Evolutionary conservation across 441 rosid species (phyloP).

Genomic region (Croton laevigatus): DNA sequence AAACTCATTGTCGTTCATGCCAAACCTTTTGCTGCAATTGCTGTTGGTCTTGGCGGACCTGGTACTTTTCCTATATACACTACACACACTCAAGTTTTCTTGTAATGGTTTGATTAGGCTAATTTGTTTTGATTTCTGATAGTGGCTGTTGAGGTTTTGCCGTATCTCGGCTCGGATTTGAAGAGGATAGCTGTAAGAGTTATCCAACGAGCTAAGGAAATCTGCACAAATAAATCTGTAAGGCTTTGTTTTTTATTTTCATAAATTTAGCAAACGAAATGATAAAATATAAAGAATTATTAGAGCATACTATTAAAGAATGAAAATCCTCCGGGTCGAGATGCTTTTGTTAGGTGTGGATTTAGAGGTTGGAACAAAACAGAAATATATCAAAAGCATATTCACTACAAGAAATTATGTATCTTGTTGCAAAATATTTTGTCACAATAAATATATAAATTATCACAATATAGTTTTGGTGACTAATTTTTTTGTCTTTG

Average conservation of each 20-base stretch:
- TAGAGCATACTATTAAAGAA: no score
- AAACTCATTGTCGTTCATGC: slow-evolving; percentile 72
- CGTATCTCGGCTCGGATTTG: slow-evolving; percentile 66
- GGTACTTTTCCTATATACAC: slow-evolving; percentile 36
- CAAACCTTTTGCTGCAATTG: slow-evolving; percentile 53
- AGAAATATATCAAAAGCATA: no score
- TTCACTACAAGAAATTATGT: no score
- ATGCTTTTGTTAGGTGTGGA: no score
- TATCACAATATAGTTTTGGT: no score
- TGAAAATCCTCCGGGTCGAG: no score
- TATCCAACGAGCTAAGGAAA: slow-evolving; percentile 53
- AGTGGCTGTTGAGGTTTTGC: slow-evolving; percentile 79
- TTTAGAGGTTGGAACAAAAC: no score
- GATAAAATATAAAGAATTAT: no score
- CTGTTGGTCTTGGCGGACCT: slow-evolving; percentile 68
- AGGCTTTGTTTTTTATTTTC: not conserved
- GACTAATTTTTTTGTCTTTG: no score
- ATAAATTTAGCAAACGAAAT: not conserved
- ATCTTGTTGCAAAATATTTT: no score
- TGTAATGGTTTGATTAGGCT: not conserved
- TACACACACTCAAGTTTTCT: not conserved
- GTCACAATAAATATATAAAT: no score
- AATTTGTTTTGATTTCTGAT: not conserved
- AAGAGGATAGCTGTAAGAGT: slow-evolving; percentile 61
- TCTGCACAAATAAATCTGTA: slow-evolving; percentile 61